Evolutionary conservation across 805 yeast genomes (phyloP).

Genomic region (Pichia thaimueangensis): DNA sequence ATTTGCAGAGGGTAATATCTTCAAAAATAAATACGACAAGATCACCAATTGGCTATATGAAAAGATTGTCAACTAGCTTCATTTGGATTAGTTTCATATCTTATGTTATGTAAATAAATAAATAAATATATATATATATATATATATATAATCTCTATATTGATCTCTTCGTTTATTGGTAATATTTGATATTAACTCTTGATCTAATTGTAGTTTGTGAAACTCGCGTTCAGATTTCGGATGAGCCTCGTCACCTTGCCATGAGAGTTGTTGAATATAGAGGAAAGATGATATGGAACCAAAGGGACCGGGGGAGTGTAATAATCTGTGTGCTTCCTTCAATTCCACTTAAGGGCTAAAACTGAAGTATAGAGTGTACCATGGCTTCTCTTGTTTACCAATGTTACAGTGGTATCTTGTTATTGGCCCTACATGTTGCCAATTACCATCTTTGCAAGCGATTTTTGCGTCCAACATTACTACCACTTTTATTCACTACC

Average conservation of each 20-base stretch:
- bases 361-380: background rate
- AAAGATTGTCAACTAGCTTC: slow-evolving; percentile 48
- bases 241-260: no score
- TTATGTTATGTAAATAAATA: no score
- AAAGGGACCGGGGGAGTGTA: no score
- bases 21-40: slow-evolving; percentile 41
- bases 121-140: background rate
- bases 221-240: no score
- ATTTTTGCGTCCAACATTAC: slow-evolving; percentile 7
- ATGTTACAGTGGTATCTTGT: background rate
- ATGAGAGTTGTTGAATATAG: no score
- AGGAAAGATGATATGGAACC: no score
- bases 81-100: background rate
- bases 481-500: slow-evolving; percentile 9
- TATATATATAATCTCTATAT: background rate
- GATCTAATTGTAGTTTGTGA: no score
- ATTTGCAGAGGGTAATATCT: slow-evolving; percentile 66
- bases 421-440: background rate
- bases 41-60: slow-evolving; percentile 83
- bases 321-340: no score
- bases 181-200: no score
- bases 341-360: no score
- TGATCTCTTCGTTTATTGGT: no score
- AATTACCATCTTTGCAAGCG: slow-evolving; percentile 5
- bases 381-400: slow-evolving; percentile 4